Evolutionary conservation across 345 rosid species (phyloP), one percentile per base, ranked within the genome.

Genomic region (Syzygium jambos): DNA sequence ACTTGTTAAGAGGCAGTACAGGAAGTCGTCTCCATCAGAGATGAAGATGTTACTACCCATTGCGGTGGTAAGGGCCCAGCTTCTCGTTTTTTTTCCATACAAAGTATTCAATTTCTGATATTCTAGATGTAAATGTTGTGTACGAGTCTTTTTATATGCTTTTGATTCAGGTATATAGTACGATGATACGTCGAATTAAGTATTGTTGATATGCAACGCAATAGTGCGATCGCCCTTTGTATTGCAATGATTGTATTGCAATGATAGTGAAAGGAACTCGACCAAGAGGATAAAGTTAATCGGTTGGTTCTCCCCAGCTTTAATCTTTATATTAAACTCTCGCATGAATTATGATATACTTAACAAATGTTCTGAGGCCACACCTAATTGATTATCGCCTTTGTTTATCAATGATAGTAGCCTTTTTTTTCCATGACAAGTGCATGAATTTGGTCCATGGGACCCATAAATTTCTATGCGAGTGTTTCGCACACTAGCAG

Each of bases 281-380:
- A 88, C 87, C 86, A 87, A 55, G 89, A 85, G 89, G 89, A 92
- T 87, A 89, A 91, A 90, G 91, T 84, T 49, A 34, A 89, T 85
- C 56, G 23, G 55, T 87, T 88, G 84, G 90, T 59, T 87, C 57
- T 54, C 23, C 23, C 57, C 25, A 11, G 51, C 83, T 16, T 77
- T 77, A 77, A 51, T 84, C 38, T 84, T 52, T 5, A 5, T 21
- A 46, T 46, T 38, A 54, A 54, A 43, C 86, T 51, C 19, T 19
- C 78, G 6, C 15, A 17, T 6, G 34, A 17, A 19, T 30, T 61
- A 61, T 61, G 73, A 61, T 61, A 61, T 19, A 34, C 38, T 34
- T 8, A 34, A 73, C 25, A 19, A 22, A 73, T 2, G 43, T 73
- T 17, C 25, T 13, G 19, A 73, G 49, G 9, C 80, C 38, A 11